Base-by-base conservation (phyloP, 176 grass and related monocot species). In the Triticum timopheevii region DNA sequence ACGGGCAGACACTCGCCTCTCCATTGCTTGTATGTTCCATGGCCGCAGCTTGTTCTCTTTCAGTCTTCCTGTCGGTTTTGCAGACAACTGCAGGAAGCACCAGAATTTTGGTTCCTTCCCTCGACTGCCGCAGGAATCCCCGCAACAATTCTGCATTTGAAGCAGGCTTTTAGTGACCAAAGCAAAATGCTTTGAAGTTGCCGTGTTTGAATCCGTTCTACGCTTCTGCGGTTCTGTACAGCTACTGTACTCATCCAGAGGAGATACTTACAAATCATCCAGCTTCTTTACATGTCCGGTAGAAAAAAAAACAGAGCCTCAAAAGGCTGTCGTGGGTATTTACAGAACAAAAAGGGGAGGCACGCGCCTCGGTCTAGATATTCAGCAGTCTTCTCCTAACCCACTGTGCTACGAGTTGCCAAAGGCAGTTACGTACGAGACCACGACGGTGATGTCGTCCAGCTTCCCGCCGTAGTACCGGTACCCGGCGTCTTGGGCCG, bases 391-490 rank as follows among this genome's bases (percentile, higher is more conserved):
- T 11, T 58, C 13, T 30, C 10, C n/a, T 23, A 27, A 17, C 30
- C 80, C 22, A 63, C 24, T 13, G 58, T 15, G 2, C 61, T 62
- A 79, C 7, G 23, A 59, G 10, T 67, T 40, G 33, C 67, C 49
- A 17, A 83, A 83, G 38, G 81, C 81, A 6, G 85, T 90, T 76
- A 95, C 77, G n/a, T 88, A 88, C 5, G 93, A 92, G n/a, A 92
- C 93, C 38, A 95, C 81, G n/a, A 95, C 93, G 13, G 93, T 95
- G 28, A 92, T 92, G 78, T 95, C 93, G 42, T 95, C 93, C 10
- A 95, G 78, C 67, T 95, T 95, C 33, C 93, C 93, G 19, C 93
- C 93, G 8, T 95, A 92, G 74, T 92, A 90, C 19, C 93, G 87
- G 82, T 80, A 92, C 27, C 93, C 93, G 13, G 90, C 93, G 50